Evolutionary conservation across 106 monocot genomes (phyloP).

Genomic region (Allium sativum): DNA sequence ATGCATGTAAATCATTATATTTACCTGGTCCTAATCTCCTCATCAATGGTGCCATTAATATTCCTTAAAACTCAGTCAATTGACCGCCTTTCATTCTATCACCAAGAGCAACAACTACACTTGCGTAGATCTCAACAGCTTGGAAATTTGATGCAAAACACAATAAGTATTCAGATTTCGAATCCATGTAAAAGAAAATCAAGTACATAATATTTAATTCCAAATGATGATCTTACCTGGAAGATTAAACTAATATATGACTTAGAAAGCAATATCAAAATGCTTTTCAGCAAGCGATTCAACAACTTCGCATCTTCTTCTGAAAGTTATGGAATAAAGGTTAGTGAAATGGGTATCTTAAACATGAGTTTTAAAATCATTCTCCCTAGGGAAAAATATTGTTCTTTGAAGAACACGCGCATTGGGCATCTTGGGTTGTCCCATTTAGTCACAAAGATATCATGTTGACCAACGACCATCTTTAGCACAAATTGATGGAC

Average conservation of each 20-base stretch:
- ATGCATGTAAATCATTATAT: no score
- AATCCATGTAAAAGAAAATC: neutral
- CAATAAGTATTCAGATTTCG: neutral
- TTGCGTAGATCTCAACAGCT: slow-evolving; percentile 96
- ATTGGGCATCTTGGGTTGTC: no score
- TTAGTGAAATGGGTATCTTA: no score
- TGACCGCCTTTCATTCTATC: slow-evolving; percentile 75
- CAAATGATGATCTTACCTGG: slow-evolving; percentile 36
- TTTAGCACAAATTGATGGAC: no score
- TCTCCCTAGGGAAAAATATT: no score
- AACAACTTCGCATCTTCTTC: slow-evolving; percentile 76
- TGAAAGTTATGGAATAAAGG: slow-evolving; percentile 12
- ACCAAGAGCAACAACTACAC: slow-evolving; percentile 74
- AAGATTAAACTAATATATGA: slow-evolving; percentile 79
- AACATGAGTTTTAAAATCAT: no score
- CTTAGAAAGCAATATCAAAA: slow-evolving; percentile 76
- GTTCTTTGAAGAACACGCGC: no score
- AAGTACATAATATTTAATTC: neutral
- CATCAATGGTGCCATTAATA: slow-evolving; percentile 65
- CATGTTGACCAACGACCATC: no score
- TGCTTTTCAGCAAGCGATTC: slow-evolving; percentile 93
- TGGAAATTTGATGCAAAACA: slow-evolving; percentile 13
- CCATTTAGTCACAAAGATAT: no score
- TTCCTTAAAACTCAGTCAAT: slow-evolving; percentile 80
- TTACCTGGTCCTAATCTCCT: slow-evolving; percentile 98